These are phyloP conservation scores for Lepraria neglecta DNA, from an alignment of 495 filamentous ascomycete genomes.

Conservation along the genomic window DNA sequence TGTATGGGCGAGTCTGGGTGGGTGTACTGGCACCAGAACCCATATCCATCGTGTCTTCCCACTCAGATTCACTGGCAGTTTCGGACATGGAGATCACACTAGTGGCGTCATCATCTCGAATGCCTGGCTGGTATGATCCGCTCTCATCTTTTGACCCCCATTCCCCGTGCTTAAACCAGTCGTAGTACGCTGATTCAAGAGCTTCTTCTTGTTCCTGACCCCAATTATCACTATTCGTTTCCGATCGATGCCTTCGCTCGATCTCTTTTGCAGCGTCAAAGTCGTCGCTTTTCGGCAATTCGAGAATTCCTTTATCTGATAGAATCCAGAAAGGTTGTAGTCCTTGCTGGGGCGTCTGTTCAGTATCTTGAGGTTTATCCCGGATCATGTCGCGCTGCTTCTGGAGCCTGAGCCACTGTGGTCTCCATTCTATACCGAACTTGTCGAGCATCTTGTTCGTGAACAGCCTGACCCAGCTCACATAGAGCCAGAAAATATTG, in stretches of 20 bases:
- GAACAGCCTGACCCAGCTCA: conserved; percentile 51
- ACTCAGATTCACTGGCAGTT: conserved; percentile 46
- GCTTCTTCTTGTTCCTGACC: conserved; percentile 51
- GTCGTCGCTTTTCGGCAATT: conserved; percentile 49
- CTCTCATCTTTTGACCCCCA: conserved; percentile 76
- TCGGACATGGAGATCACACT: conserved; percentile 66
- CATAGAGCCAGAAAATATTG: conserved; percentile 60
- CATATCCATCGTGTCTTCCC: conserved; percentile 44
- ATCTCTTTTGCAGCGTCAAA: conserved; percentile 76
- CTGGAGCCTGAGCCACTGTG: conserved; percentile 53
- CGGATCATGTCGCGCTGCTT: conserved; percentile 4
- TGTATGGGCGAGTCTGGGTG: conserved; percentile 50
- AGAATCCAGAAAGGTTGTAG: conserved; percentile 53
- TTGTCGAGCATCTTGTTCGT: conserved; percentile 49
- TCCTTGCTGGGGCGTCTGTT: conserved; percentile 20
- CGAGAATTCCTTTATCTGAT: conserved; percentile 49
- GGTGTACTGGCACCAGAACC: conserved; percentile 67
- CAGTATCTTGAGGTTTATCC: conserved; percentile 23
- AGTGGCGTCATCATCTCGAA: conserved; percentile 60
- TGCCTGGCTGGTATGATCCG: conserved; percentile 55
- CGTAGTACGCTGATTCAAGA: conserved; percentile 66
- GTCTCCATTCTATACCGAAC: conserved; percentile 56
- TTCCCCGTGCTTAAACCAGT: conserved; percentile 73
- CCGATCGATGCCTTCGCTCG: conserved; percentile 45
- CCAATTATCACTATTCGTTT: conserved; percentile 25